Evolutionary conservation across 2,329 filamentous ascomycete species (phyloP), one percentile per base, ranked within the genome.

Genomic region (Phoma herbarum): DNA sequence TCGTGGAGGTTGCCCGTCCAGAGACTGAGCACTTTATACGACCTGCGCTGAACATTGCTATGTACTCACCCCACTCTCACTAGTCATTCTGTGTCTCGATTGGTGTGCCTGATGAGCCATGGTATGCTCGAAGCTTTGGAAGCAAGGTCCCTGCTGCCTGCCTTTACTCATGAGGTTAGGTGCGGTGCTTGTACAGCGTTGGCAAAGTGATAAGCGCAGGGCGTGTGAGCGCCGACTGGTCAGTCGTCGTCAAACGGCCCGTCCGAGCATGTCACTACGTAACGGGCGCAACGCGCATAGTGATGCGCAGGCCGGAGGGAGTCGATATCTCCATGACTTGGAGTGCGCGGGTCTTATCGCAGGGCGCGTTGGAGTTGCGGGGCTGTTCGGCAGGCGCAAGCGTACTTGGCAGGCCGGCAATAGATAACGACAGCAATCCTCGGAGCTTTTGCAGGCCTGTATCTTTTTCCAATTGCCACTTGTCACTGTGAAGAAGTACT

Each of bases 211-310:
- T 60, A 60, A 56, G 60, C 53, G 12, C 33, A 26, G 25, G 35
- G 43, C 12, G 18, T 18, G 29, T 23, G 25, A 28, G 11, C n/a
- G 48, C 41, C 46, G 45, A 62, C 31, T 57, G 49, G 60, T 52
- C 56, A 46, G 5, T 39, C 43, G 5, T 4, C 26, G 31, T 18
- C 23, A 52, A 25, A 14, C 47, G 47, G 47, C 52, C 43, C 35
- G 43, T 52, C 49, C n/a, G 35, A 49, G 33, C 44, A 35, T 37
- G 41, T 45, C 47, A 56, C 33, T 56, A 63, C 54, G 61, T 63
- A 63, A 63, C 42, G 33, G 52, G 49, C 49, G 47, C 37, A 33
- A 48, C 35, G 12, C 16, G n/a, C 45, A 45, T 55, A 44, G 49
- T 18, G 45, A 54, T 29, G 28, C 39, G 48, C 23, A 26, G 41